phyloP scores from a whole-genome alignment of 2,329 filamentous ascomycete genomes.

The Lecanicillium sp. region DNA sequence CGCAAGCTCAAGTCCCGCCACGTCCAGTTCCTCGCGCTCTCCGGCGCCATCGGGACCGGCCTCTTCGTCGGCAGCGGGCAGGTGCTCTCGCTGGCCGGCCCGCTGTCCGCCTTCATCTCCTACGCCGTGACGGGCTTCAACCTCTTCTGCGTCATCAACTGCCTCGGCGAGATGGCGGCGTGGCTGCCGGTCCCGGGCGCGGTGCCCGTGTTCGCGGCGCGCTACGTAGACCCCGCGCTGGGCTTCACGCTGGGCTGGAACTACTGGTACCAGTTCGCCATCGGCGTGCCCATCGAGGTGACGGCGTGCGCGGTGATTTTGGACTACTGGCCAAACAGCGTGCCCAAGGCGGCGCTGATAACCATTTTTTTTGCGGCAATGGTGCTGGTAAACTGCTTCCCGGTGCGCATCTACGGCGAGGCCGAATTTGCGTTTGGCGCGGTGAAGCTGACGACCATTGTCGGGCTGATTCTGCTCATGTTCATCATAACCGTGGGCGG shows the following conservation, averaged over 20 bases:
- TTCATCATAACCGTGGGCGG: conserved; percentile 44
- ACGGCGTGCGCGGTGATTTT: conserved; percentile 41
- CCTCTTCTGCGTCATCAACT: conserved; percentile 42
- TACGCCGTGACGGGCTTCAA: conserved; percentile 40
- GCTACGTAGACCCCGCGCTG: conserved; percentile 42
- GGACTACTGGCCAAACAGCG: conserved; percentile 34
- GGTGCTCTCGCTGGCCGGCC: conserved; percentile 36
- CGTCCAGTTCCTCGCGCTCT: conserved; percentile 37
- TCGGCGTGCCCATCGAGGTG: conserved; percentile 43
- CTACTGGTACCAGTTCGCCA: conserved; percentile 46
- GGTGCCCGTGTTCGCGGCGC: conserved; percentile 42
- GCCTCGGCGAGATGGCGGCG: conserved; percentile 54
- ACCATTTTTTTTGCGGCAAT: conserved; percentile 33
- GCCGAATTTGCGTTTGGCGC: conserved; percentile 45
- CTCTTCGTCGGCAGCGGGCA: conserved; percentile 40
- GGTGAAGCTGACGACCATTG: conserved; percentile 43
- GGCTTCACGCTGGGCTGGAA: conserved; percentile 47
- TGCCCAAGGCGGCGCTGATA: conserved; percentile 27
- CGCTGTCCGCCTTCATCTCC: conserved; percentile 35
- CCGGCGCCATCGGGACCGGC: conserved; percentile 37
- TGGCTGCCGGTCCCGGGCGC: conserved; percentile 55
- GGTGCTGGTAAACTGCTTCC: conserved; percentile 33
- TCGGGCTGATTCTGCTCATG: conserved; percentile 44
- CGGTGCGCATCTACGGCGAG: conserved; percentile 45
- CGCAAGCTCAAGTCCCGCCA: conserved; percentile 35